These are phyloP conservation scores for Myrica gale DNA, from an alignment of 306 rosid species.

Conservation along the genomic window DNA sequence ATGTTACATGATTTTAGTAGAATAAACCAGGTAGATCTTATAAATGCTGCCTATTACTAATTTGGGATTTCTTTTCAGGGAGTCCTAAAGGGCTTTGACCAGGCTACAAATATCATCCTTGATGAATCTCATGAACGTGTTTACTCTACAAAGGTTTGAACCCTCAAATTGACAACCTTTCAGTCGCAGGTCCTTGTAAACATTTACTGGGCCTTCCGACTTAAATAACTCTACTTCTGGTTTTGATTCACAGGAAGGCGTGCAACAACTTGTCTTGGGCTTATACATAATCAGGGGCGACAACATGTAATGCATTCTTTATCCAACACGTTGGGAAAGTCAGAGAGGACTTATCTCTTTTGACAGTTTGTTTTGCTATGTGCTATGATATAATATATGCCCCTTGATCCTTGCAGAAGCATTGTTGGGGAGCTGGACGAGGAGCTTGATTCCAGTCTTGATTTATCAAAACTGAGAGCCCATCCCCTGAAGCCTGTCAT, in stretches of 20 bases:
- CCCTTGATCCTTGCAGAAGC: constrained; percentile 63
- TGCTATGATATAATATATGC: neutral
- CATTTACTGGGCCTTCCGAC: constrained; percentile 5
- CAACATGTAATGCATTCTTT: constrained; percentile 63
- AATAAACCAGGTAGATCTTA: constrained; percentile 1
- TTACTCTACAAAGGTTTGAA: constrained; percentile 84
- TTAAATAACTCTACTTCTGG: constrained; percentile 7
- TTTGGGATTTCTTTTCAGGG: constrained; percentile 48
- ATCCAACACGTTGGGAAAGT: neutral
- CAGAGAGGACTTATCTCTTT: constrained; percentile 15
- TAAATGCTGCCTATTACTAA: neutral
- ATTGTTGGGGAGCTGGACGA: constrained; percentile 95
- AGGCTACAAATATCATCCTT: constrained; percentile 96
- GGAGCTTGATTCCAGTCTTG: constrained; percentile 77
- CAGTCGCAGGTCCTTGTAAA: no score
- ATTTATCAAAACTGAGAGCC: constrained; percentile 79
- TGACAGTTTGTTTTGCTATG: neutral
- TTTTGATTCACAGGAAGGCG: constrained; percentile 79
- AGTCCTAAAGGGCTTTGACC: constrained; percentile 89
- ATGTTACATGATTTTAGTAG: constrained; percentile 16
- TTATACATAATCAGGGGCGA: constrained; percentile 93
- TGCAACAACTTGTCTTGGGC: constrained; percentile 88
- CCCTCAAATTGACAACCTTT: neutral
- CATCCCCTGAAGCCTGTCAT: constrained; percentile 87
- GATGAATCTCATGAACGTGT: constrained; percentile 98